Base-by-base conservation (phyloP, 768 basidiomycete species). In the Coprinopsis sp. region DNA sequence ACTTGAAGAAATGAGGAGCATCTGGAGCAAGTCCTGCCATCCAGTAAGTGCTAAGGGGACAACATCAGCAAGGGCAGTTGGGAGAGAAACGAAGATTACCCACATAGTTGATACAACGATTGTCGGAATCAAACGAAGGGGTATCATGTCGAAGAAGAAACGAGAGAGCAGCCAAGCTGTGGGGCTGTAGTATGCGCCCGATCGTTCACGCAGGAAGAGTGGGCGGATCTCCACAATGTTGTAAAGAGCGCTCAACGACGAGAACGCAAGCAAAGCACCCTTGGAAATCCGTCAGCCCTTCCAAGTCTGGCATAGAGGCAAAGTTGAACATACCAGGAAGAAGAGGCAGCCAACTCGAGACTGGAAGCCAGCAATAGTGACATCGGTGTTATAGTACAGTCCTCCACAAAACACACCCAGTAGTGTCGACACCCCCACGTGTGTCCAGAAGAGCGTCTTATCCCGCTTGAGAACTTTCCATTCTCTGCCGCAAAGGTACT, bases 181-280 rank as follows among this genome's bases (percentile, higher is more conserved):
- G 0, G 93, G 92, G 54, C 89, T 91, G 61, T 95, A 96, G 64
- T 90, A 95, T 3, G 73, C 72, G 38, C 82, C 82, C 2, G 92
- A 87, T 28, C 94, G 73, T 63, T 98, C 94, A 8, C 94, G 80
- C 27, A 96, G 70, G 73, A 97, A 98, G 16, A 98, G 74, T 0
- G 88, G 79, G 23, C 92, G 78, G 45, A 86, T 74, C 60, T 86
- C 85, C 2, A 93, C 81, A 36, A 96, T 73, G 51, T 94, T 93
- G 62, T 91, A 89, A 48, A 98, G 63, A 0, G 94, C 91, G 55
- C 91, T 94, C 33, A 97, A 69, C 3, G 90, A 79, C 1, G 90
- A 91, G 66, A 97, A 96, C 1, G 94, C 90, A 39, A 96, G 81
- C 22, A 97, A 75, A 12, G 92, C 82, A 27, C 93, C 93, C 88